phyloP scores from a whole-genome alignment of 305 asterid genomes.

The Rubia tinctorum region DNA sequence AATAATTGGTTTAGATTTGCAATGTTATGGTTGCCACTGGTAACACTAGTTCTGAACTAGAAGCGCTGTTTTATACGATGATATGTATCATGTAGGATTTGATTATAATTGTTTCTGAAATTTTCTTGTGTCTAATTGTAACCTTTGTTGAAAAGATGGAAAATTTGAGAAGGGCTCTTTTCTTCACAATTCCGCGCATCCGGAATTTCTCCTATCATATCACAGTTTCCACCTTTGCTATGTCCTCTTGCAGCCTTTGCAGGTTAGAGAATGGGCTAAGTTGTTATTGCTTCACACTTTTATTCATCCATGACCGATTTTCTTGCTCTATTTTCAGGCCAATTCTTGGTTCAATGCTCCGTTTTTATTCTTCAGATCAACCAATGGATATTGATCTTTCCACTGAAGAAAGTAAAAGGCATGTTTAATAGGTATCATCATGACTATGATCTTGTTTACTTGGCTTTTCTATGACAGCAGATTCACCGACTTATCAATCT shows the following conservation, averaged over 20 bases:
- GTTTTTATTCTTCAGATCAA: conserved; percentile 44
- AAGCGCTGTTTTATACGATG: neutral
- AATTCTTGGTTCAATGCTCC: conserved; percentile 39
- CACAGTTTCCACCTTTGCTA: conserved; percentile 22
- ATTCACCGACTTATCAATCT: conserved; percentile 13
- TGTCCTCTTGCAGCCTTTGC: conserved; percentile 26
- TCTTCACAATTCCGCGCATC: conserved; percentile 43
- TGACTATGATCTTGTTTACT: neutral
- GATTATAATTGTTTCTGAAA: neutral
- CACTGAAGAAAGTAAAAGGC: conserved; percentile 70
- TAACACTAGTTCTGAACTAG: neutral
- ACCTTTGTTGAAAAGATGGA: conserved; percentile 33
- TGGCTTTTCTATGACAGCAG: neutral
- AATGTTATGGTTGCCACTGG: too few species aligned
- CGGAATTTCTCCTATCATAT: conserved; percentile 25
- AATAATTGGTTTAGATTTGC: too few species aligned
- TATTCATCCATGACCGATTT: neutral
- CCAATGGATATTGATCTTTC: conserved; percentile 53
- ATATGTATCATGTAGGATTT: neutral
- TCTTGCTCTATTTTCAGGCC: conserved; percentile 35
- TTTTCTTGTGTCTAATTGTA: neutral
- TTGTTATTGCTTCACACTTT: neutral
- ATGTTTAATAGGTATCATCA: conserved; percentile 57
- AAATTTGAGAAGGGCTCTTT: conserved; percentile 43
- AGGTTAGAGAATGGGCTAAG: conserved; percentile 23